Conservation (phyloP, 2,329 filamentous ascomycete species). For the Raffaelea albimanens region DNA sequence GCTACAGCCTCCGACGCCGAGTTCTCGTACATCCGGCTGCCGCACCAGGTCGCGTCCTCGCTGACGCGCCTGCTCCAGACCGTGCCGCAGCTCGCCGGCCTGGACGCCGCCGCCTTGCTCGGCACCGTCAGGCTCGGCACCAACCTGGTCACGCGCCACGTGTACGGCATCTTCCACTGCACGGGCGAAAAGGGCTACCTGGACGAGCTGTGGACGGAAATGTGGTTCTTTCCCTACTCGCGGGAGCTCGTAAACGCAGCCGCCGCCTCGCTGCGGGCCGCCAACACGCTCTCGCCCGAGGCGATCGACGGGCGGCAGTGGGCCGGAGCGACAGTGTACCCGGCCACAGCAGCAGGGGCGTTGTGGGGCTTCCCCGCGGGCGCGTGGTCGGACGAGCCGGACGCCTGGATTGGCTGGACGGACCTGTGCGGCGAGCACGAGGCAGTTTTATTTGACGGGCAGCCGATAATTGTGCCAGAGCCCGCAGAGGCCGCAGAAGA, state of each 20-base stretch:
- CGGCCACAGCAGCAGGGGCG: not conserved
- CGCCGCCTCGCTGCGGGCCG: not conserved
- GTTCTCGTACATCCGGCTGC: not conserved
- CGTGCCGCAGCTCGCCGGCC: not conserved
- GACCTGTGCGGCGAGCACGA: constrained; percentile 2
- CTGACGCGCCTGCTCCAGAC: not conserved
- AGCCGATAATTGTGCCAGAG: too few species aligned
- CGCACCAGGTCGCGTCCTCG: not conserved
- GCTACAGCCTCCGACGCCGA: not conserved
- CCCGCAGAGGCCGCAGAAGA: too few species aligned
- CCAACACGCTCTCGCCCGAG: not conserved
- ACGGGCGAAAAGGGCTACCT: constrained; percentile 6
- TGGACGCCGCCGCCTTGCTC: not conserved
- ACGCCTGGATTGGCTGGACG: not conserved
- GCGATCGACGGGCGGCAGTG: constrained; percentile 2
- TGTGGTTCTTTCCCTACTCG: constrained; percentile 4
- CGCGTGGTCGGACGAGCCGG: constrained; percentile 1
- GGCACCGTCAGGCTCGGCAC: not conserved
- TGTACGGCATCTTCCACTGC: constrained; percentile 5
- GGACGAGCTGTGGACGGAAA: constrained; percentile 2
- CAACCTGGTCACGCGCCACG: constrained; percentile 4
- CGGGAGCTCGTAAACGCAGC: not conserved
- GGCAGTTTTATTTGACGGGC: constrained; percentile 8
- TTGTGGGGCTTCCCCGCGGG: not conserved
- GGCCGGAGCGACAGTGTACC: not conserved